A percentile compares a stretch with the other conserved stretches of the same genome.
These are phyloP conservation scores for Chaetomium tenue DNA, from an alignment of 495 filamentous ascomycete genomes.

Conservation along the genomic window DNA sequence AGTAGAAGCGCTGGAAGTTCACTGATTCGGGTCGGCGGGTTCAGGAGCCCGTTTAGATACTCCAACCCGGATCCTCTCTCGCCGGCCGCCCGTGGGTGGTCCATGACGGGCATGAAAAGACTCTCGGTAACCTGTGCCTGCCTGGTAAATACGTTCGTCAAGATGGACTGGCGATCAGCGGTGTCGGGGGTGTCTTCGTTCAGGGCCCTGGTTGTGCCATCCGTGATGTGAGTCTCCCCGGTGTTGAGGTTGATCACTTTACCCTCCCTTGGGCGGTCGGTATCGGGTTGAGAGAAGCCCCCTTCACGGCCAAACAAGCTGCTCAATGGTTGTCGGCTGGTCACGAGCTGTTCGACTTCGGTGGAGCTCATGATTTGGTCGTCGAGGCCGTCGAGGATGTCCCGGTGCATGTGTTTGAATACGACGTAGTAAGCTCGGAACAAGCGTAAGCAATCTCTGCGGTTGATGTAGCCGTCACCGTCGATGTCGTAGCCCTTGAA, in stretches of 20 bases:
- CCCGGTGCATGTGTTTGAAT: conserved; percentile 77
- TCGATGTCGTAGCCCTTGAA: conserved; percentile 93
- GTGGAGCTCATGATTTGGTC: conserved; percentile 71
- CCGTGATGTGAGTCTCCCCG: conserved; percentile 62
- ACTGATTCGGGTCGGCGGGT: conserved; percentile 41
- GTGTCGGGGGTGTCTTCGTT: conserved; percentile 46
- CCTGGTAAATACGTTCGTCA: conserved; percentile 41
- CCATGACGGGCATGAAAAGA: conserved; percentile 34
- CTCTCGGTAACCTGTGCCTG: conserved; percentile 32
- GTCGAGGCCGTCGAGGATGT: conserved; percentile 78
- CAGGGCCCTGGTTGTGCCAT: conserved; percentile 44
- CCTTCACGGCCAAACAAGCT: conserved; percentile 62
- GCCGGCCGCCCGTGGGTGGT: conserved; percentile 8
- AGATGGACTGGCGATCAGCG: conserved; percentile 41
- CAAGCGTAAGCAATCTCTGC: conserved; percentile 87
- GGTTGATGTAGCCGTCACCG: conserved; percentile 78
- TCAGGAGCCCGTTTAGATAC: conserved; percentile 44
- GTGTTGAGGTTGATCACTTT: conserved; percentile 55
- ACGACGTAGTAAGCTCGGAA: conserved; percentile 88
- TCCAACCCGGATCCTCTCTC: conserved; percentile 24
- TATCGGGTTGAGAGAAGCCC: conserved; percentile 59
- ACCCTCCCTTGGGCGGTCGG: conserved; percentile 59
- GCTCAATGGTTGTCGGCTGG: conserved; percentile 76
- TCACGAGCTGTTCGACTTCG: conserved; percentile 69
- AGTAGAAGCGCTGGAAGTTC: conserved; percentile 42